Evolutionary conservation across 1,284 basidiomycete species (phyloP).

Genomic region (Porogramme epimiltina): DNA sequence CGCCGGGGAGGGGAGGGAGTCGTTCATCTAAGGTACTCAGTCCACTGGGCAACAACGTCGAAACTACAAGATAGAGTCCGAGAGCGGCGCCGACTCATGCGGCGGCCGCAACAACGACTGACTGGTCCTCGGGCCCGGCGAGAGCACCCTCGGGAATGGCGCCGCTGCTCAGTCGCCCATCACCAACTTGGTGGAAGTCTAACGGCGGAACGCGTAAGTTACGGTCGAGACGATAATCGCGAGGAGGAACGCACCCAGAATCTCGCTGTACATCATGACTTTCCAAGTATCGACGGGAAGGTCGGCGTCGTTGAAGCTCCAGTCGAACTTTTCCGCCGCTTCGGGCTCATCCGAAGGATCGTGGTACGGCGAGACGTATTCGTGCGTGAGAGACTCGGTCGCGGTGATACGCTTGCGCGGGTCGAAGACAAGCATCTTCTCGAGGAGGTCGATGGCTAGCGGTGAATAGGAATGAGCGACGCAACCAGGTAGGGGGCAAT

Average conservation of each 20-base stretch:
- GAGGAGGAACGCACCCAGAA: constrained; percentile 65
- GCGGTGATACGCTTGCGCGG: constrained; percentile 97
- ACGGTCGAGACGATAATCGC: background rate
- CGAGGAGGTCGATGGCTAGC: constrained; percentile 90
- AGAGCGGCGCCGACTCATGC: constrained; percentile 5
- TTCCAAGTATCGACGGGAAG: constrained; percentile 99
- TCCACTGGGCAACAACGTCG: background rate
- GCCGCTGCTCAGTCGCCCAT: constrained; percentile 42
- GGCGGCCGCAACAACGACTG: constrained; percentile 14
- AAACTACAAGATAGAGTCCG: constrained; percentile 1
- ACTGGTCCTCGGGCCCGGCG: constrained; percentile 55
- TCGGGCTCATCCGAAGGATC: constrained; percentile 98
- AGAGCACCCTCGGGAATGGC: constrained; percentile 64
- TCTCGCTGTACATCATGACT: constrained; percentile 98
- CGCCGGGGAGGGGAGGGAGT: background rate
- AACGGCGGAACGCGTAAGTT: constrained; percentile 2
- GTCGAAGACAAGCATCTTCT: constrained; percentile 99
- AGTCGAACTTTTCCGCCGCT: constrained; percentile 95
- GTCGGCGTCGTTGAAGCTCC: constrained; percentile 99
- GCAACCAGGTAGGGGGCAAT: background rate
- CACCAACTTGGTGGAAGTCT: constrained; percentile 81
- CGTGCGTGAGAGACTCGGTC: constrained; percentile 87
- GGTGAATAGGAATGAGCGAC: constrained; percentile 10
- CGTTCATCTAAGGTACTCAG: background rate
- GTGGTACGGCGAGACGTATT: constrained; percentile 97